phyloP scores from a whole-genome alignment of 2,329 filamentous ascomycete genomes.

The Fusarium nurragi region DNA sequence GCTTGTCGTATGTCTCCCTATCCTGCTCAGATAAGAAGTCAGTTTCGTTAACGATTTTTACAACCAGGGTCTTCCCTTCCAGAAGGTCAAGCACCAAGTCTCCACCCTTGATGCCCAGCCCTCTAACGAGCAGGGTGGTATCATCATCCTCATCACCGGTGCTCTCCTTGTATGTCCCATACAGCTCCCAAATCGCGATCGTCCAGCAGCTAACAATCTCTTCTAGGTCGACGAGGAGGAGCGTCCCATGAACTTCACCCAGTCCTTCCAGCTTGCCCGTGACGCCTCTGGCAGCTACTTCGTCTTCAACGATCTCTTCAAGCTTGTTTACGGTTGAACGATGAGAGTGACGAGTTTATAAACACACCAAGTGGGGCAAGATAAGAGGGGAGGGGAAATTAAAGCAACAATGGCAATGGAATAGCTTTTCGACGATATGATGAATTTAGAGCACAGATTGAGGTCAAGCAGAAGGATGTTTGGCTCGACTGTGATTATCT shows the following conservation, averaged over 20 bases:
- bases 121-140: slow-evolving; percentile 68
- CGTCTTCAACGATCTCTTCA: slow-evolving; percentile 96
- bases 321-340: slow-evolving; percentile 75
- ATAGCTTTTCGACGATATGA: slow-evolving; percentile 39
- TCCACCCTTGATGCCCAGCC: slow-evolving; percentile 86
- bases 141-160: slow-evolving; percentile 90
- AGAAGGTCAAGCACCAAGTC: slow-evolving; percentile 81
- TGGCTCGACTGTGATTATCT: slow-evolving; percentile 10
- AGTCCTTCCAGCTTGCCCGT: slow-evolving; percentile 85
- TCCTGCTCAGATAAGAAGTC: neutral
- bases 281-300: slow-evolving; percentile 77
- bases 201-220: slow-evolving; percentile 9
- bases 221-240: slow-evolving; percentile 85
- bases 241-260: slow-evolving; percentile 89
- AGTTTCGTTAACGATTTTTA: slow-evolving; percentile 13
- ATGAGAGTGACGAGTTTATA: slow-evolving; percentile 14
- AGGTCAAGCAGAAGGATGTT: slow-evolving; percentile 5
- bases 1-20: slow-evolving; percentile 70
- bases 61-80: slow-evolving; percentile 77
- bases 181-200: neutral
- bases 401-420: slow-evolving; percentile 26
- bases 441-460: slow-evolving; percentile 34
- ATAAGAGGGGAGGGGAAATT: slow-evolving; percentile 35
- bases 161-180: slow-evolving; percentile 74
- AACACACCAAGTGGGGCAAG: slow-evolving; percentile 28